These are phyloP conservation scores for Plasmodium billcollinsi DNA, from an alignment of 169 alveolate genomes.

Conservation along the genomic window DNA sequence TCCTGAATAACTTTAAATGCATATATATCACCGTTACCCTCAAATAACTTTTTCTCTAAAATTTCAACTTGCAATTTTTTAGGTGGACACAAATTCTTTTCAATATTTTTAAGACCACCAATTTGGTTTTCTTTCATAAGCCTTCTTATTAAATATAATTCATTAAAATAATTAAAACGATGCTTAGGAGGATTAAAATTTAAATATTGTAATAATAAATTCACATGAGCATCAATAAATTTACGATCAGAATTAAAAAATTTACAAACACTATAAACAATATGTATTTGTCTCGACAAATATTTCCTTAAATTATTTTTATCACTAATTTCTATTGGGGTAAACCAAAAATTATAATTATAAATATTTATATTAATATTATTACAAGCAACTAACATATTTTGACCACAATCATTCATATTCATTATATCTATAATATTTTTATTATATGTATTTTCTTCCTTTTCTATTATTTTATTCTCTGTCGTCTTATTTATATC, in stretches of 20 bases:
- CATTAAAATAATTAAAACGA: conserved; percentile 67
- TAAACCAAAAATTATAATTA: conserved; percentile 74
- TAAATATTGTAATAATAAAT: conserved; percentile 64
- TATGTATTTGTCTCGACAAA: conserved; percentile 74
- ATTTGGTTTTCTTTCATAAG: conserved; percentile 41
- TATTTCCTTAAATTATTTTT: conserved; percentile 71
- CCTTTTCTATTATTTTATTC: conserved; percentile 22
- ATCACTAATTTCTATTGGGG: conserved; percentile 76
- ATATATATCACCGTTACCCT: conserved; percentile 75
- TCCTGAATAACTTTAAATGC: conserved; percentile 75
- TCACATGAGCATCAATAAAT: conserved; percentile 76
- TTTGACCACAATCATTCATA: not conserved
- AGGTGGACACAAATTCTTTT: conserved; percentile 14
- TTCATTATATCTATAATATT: not conserved
- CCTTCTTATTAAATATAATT: conserved; percentile 67
- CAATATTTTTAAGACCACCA: conserved; percentile 12
- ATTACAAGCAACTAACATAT: not conserved
- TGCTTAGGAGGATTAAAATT: conserved; percentile 72
- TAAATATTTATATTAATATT: conserved; percentile 62
- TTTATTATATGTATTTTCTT: conserved; percentile 2
- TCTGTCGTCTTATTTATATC: not conserved
- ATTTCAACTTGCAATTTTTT: conserved; percentile 69
- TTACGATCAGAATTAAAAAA: conserved; percentile 75
- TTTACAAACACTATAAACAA: conserved; percentile 72
- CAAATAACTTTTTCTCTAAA: conserved; percentile 64